Evolutionary conservation across 139 green algal genomes (phyloP), one percentile per base, ranked within the genome.

Genomic region (Trebouxia sp.): DNA sequence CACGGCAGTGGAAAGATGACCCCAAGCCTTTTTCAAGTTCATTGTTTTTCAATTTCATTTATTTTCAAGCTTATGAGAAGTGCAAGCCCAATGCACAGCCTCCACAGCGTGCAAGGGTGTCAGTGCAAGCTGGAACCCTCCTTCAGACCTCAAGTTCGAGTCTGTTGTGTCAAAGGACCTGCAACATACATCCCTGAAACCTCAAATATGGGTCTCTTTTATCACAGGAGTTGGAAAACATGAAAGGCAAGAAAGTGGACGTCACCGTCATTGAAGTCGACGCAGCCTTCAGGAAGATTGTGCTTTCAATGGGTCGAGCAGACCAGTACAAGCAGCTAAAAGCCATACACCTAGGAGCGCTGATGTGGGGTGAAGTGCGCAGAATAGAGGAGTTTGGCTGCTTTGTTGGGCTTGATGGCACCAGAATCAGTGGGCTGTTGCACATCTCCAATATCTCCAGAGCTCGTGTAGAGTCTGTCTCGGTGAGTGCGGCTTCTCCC

Each of bases 361-460:
- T 92, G 1, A 77, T 91, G 32, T 83, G 55, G 47, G 86, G 89
- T 6, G 82, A 55, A 8, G 89, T 92, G 35, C 79, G 86, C 15
- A 81, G 80, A 20, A 79, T 92, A 14, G 80, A 87, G 79, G n/a
- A 62, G 0, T 93, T 89, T 84, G 89, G 89, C 24, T 81, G 65
- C 0, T 92, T 93, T 75, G 69, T 93, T 11, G 82, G 82, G 35
- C 84, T 93, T 20, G 82, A 93, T 58, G 70, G 79, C 82, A 93
- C 85, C 1, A 65, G 42, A 35, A 58, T 83, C 65, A 87, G 75
- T 43, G 89, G 75, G 30, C 84, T 93, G 55, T 79, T 93, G n/a
- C 89, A 93, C 78, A 86, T 93, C 78, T 90, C 85, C 28, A 91
- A 90, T 66, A 84, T 93, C 47, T 90, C 83, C 1, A 70, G 77